phyloP scores from a whole-genome alignment of 371 early-diverging fungal species.

The Mucor mucedo region DNA sequence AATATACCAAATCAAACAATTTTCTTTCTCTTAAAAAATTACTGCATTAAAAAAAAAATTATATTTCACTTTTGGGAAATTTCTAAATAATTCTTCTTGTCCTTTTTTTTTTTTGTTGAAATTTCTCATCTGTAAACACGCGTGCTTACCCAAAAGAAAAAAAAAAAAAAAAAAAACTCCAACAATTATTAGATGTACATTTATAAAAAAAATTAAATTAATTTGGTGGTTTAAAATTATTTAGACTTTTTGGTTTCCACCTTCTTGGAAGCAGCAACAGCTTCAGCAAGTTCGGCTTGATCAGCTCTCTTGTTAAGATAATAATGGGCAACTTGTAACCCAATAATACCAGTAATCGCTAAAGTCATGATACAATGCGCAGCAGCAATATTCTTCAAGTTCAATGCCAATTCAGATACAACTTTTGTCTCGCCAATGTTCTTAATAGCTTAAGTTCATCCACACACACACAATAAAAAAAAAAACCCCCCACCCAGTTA shows the following conservation, averaged over 20 bases:
- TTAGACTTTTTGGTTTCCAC: slow-evolving; percentile 22
- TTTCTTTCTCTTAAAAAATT: not conserved
- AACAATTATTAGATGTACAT: not conserved
- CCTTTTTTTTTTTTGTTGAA: no score
- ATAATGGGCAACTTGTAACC: slow-evolving; percentile 51
- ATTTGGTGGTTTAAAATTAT: not conserved
- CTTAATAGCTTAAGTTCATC: slow-evolving; percentile 19
- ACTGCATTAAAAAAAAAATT: no score
- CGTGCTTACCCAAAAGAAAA: no score
- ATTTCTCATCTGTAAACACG: no score
- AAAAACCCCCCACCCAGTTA: not conserved
- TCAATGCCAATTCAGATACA: slow-evolving; percentile 23
- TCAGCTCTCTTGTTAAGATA: slow-evolving; percentile 43
- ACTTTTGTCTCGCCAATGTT: slow-evolving; percentile 30
- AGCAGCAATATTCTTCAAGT: slow-evolving; percentile 53
- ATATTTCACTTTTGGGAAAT: no score
- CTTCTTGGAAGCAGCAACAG: slow-evolving; percentile 3
- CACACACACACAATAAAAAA: no score
- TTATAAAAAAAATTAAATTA: no score
- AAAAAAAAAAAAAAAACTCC: no score
- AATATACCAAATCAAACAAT: slow-evolving; percentile 1
- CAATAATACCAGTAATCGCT: slow-evolving; percentile 56
- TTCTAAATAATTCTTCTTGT: no score
- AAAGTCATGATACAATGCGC: slow-evolving; percentile 54
- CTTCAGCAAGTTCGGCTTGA: slow-evolving; percentile 26